Evolutionary conservation across 495 filamentous ascomycete genomes (phyloP), one percentile per base, ranked within the genome.

Genomic region (Penicillium coprophilum): DNA sequence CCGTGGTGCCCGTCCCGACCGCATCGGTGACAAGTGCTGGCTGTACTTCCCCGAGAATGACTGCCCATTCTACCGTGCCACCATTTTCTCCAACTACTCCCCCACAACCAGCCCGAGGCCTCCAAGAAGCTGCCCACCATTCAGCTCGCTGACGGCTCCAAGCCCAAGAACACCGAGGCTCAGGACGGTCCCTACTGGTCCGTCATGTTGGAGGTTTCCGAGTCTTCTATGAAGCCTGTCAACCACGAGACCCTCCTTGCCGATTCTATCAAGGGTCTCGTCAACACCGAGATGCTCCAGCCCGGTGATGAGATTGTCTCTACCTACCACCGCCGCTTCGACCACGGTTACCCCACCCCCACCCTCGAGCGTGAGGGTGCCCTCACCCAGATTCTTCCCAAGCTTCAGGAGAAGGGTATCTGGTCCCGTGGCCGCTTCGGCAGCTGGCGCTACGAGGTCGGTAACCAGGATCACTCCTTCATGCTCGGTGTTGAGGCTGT

Each of bases 71-170:
- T 99, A 99, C 82, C 91, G 94, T 66, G 94, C 94, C 68, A 99
- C 94, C 59, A 97, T 99, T 78, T 99, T 99, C 86, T 97, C 94
- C 77, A 99, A 99, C 86, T 99, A 99, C 83, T 97, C 95, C 17
- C 93, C 56, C 84, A 96, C 85, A 99, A 99, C 80, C 94, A 97
- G 77, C 94, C 94, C 19, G 77, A 86, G 50, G 78, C 82, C 43
- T 85, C 85, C 54, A 86, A 82, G 67, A 94, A 95, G 80, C 87
- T 99, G 38, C 83, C 91, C 43, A 97, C 94, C 13, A 77, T 89
- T 55, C 88, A 91, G 67, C 82, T 90, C 30, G 94, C 91, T 24
- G 80, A 96, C 59, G 94, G 94, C 74, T 87, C 84, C 72, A 88
- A 89, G 76, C 84, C 92, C 39, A 65, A 74, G 27, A 86, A 77